Evolutionary conservation across 352 stramenopile species (phyloP).

Genomic region (Globisporangium orthogonon): DNA sequence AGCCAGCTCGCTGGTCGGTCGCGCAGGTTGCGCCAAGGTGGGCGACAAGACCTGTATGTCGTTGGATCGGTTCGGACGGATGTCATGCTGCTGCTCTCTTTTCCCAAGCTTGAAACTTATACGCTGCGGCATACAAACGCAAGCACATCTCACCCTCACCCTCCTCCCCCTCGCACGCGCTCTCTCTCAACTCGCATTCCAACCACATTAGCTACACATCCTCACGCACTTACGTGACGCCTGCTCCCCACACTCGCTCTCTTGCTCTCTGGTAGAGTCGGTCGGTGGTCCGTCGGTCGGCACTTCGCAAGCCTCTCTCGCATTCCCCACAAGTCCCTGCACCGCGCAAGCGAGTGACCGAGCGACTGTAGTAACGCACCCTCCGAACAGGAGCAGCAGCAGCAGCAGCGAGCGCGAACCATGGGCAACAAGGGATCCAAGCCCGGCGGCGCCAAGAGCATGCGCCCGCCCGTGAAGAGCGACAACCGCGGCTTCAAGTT

Average conservation of each 20-base stretch:
- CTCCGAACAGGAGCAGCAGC: conserved; percentile 2
- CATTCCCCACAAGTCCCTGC: not conserved
- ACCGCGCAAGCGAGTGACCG: not conserved
- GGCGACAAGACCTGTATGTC: conserved; percentile 5
- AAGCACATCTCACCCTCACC: not conserved
- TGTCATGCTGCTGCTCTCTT: not conserved
- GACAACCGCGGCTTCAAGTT: conserved; percentile 81
- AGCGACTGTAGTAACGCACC: not conserved
- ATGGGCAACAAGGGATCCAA: conserved; percentile 88
- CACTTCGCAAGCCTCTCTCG: not conserved
- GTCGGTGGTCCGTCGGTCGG: no score
- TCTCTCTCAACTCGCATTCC: no score
- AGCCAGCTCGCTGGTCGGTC: no score
- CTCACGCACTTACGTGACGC: conserved; percentile 11
- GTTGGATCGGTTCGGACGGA: conserved; percentile 9
- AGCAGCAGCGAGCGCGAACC: not conserved
- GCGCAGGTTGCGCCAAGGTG: conserved; percentile 14
- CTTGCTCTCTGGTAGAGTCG: not conserved
- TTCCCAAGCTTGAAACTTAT: not conserved
- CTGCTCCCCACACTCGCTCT: not conserved
- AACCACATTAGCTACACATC: conserved; percentile 8
- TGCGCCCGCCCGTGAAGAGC: conserved; percentile 77
- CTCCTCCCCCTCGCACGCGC: no score
- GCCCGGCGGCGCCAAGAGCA: conserved; percentile 38
- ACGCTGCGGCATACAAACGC: not conserved